These are phyloP conservation scores for Auxenochlorella protothecoides DNA, from an alignment of 139 green algal species.

Conservation along the genomic window DNA sequence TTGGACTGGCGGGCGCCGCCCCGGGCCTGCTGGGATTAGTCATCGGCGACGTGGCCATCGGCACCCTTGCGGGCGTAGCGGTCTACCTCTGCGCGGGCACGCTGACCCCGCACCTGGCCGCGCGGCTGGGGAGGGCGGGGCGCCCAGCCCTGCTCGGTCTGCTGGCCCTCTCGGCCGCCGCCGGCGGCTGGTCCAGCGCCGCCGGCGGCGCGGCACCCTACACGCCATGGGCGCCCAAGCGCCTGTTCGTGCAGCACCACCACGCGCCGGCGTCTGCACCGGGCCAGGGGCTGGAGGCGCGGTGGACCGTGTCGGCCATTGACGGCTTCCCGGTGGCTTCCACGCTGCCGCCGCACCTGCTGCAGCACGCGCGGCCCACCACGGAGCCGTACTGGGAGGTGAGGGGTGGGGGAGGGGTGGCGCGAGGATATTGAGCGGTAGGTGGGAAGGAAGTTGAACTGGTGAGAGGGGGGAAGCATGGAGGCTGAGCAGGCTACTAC, in stretches of 20 bases:
- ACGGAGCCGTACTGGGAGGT: conserved; percentile 11
- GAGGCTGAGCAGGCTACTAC: background rate
- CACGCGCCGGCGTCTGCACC: conserved; percentile 5
- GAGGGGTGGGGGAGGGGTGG: background rate
- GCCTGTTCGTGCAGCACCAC: conserved; percentile 31
- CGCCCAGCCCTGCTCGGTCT: background rate
- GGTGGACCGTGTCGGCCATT: conserved; percentile 6
- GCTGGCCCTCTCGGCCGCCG: conserved; percentile 1
- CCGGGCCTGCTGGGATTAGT: conserved; percentile 3
- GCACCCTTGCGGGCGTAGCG: conserved; percentile 12
- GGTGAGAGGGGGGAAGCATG: background rate
- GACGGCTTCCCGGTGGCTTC: conserved; percentile 10
- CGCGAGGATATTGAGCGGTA: background rate
- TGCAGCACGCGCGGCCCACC: background rate
- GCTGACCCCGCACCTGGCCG: conserved; percentile 6
- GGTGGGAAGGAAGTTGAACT: too few species aligned
- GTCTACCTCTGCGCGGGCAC: background rate
- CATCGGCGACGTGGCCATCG: conserved; percentile 6
- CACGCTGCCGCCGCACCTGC: conserved; percentile 4
- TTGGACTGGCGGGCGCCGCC: conserved; percentile 18
- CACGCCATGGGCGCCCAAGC: conserved; percentile 20
- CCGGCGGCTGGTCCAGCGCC: background rate
- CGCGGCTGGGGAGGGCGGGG: background rate
- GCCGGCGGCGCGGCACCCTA: background rate
- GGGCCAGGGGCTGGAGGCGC: background rate